Percentiles rank a stretch among this genome's conserved stretches.
These are phyloP conservation scores for Rhipidocladum racemiflorum DNA, from an alignment of 176 grass and related monocot species.

Conservation along the genomic window DNA sequence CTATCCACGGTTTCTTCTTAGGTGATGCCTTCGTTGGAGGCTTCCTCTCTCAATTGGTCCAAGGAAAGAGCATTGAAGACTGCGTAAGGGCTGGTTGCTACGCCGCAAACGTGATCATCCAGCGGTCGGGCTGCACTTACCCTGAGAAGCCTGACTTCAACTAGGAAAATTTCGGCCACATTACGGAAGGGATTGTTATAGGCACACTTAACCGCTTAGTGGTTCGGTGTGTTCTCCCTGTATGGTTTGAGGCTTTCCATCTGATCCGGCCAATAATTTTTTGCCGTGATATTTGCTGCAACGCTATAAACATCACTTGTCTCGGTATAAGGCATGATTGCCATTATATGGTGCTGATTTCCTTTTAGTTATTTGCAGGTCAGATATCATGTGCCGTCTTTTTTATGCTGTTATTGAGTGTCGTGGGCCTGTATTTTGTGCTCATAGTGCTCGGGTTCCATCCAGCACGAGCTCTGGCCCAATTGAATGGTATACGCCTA, in stretches of 20 bases:
- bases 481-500: not conserved
- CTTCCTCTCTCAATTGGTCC: conserved; percentile 86
- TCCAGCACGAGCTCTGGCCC: not conserved
- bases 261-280: conserved; percentile 29
- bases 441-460: too few species aligned
- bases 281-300: conserved; percentile 28
- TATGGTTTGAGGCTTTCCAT: conserved; percentile 42
- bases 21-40: conserved; percentile 97
- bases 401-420: not conserved
- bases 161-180: conserved; percentile 30
- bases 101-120: conserved; percentile 88
- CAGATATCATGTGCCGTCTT: not conserved
- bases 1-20: conserved; percentile 5
- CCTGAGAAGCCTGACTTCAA: conserved; percentile 93
- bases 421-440: not conserved
- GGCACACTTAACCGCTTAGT: conserved; percentile 10
- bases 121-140: conserved; percentile 86
- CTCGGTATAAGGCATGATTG: conserved; percentile 45
- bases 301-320: not conserved
- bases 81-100: conserved; percentile 74
- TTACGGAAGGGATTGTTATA: not conserved
- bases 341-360: conserved; percentile 23
- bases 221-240: conserved; percentile 30
- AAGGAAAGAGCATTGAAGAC: conserved; percentile 74
- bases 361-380: not conserved